Base-by-base conservation (phyloP, 768 basidiomycete genomes). In the Hortiboletus campestris region DNA sequence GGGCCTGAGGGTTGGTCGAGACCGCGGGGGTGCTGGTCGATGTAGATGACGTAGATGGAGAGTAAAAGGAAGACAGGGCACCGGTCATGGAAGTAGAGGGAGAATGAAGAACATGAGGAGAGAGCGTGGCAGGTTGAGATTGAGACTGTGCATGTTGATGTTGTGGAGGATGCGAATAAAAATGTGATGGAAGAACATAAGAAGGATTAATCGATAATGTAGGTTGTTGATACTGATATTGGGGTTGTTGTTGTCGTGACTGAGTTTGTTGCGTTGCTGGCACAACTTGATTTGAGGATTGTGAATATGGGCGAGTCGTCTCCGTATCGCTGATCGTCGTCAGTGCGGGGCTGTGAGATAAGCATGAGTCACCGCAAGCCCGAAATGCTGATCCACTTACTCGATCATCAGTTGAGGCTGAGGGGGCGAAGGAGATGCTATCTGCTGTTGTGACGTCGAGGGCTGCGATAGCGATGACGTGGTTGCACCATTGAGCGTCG, bases 401-500 rank as follows among this genome's bases (percentile, higher is more conserved):
- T 91, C 88, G 58, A 90, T 89, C 67, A 85, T 79, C 74, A 88
- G 80, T 38, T 74, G 72, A 32, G 69, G 67, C 49, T 69, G 71
- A 40, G 57, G 51, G 28, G 69, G 66, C 42, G 61, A 59, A 7
- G 72, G 55, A 29, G 75, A 72, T 3, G 64, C 47, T 41, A 67
- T 53, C 35, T 73, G 67, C 29, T 73, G 71, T n/a, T 66, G 66
- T 12, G 74, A 67, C 7, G 68, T 49, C 40, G 74, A 59, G 19
- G 61, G 20, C 46, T 67, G 69, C 14, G 66, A 55, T 12, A 76
- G 65, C 34, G 77, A 69, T 16, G 78, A 71, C 2, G 75, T 81
- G 12, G 86, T 88, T n/a, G 88, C 86, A 16, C 86, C 88, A 67
- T 90, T 89, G 46, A 90, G 72, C 44, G 84, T 83, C n/a, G 89